Evolutionary conservation across 2,329 filamentous ascomycete species (phyloP), one percentile per base, ranked within the genome.

Genomic region (Colletotrichum brevisporum): DNA sequence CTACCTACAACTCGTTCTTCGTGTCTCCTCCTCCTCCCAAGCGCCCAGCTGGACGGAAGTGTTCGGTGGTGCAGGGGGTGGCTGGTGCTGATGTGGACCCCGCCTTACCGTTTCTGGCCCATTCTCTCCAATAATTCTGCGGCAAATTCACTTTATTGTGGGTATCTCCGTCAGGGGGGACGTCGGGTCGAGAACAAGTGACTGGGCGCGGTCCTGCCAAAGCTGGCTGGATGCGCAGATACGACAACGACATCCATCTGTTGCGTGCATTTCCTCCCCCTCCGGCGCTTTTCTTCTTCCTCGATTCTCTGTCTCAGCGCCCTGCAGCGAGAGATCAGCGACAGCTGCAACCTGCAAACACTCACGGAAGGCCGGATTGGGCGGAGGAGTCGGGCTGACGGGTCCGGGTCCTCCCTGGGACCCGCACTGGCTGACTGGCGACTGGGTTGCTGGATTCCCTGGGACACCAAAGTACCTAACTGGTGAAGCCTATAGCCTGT

Each of bases 341-440:
- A 54, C 36, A 56, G 36, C 60, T 60, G 66, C 66, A 65, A 56
- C 24, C 60, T 60, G 61, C 66, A 65, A 64, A 69, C 61, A 60
- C 31, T 59, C 58, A 36, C 31, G 31, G 31, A 36, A 10, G 9
- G n/a, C 9, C 45, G 21, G 47, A 21, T 26, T 9, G 18, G n/a
- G 18, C 21, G n/a, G 16, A 18, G n/a, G 47, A 9, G 21, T 8
- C 48, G 12, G n/a, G 21, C 21, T 24, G 21, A 24, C 2, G 21
- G 21, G 21, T 24, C n/a, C n/a, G 5, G 6, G 10, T 51, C 47
- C 51, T 36, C 8, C 9, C 31, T 36, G 31, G 31, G 31, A 36
- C 10, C 8, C 31, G 8, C 8, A 36, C 31, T 24, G 21, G 21
- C 21, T 24, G 21, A 24, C 21, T 24, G 21, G 21, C 31, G 10